Evolutionary conservation across 257 asterid genomes (phyloP).

Genomic region (Solanum pinnatisectum): DNA sequence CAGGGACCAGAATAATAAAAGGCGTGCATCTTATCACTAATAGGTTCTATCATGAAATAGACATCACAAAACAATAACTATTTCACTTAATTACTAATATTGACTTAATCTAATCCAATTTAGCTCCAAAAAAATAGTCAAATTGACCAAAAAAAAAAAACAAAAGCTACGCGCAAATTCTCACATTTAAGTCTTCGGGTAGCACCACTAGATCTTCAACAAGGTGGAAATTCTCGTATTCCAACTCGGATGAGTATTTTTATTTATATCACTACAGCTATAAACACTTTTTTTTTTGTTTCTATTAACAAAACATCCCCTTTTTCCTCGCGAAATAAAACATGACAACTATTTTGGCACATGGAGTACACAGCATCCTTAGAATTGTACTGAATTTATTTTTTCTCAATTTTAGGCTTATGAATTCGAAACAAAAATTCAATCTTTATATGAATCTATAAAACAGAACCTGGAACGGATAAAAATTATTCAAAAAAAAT

Average conservation of each 20-base stretch:
- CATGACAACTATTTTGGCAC: background rate
- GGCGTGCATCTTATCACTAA: background rate
- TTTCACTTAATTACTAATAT: background rate
- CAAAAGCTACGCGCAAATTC: background rate
- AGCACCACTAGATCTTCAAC: background rate
- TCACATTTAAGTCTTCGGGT: background rate
- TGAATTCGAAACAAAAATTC: background rate
- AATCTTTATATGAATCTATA: background rate
- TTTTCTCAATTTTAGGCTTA: background rate
- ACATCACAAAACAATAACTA: background rate
- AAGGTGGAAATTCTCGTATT: background rate
- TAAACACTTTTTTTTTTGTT: background rate
- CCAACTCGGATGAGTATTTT: background rate
- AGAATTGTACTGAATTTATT: background rate
- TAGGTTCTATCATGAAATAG: background rate
- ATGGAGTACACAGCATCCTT: background rate
- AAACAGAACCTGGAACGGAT: background rate
- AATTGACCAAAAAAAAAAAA: background rate
- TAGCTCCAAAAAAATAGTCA: background rate
- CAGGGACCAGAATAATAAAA: background rate
- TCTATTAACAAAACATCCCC: background rate
- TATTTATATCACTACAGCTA: background rate
- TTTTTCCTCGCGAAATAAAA: background rate
- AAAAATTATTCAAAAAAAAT: background rate
- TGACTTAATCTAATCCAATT: background rate